Base-by-base conservation (phyloP, 768 basidiomycete species). In the Mycena chlorophos region DNA sequence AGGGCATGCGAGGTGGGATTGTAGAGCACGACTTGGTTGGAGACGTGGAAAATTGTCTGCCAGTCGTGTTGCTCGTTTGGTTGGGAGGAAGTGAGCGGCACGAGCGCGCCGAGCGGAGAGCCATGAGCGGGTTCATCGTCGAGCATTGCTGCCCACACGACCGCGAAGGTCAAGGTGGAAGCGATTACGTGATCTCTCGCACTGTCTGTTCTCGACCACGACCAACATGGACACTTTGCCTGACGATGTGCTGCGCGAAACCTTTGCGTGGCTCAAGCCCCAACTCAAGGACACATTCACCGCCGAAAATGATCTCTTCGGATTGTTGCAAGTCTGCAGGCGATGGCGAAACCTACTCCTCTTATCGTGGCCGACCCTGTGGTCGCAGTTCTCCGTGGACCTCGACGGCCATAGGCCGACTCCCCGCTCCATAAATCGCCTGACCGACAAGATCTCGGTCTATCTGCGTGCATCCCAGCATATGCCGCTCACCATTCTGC, bases 11-110 rank as follows among this genome's bases (percentile, higher is more conserved):
- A 91, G 2, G 81, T 86, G 0, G 92, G 86, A 66, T 94, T 91
- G 73, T 93, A 94, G 6, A 94, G 78, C 16, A 94, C 92, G 30
- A 94, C 86, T 64, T 93, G 90, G 69, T 91, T 89, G 0, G 88
- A 86, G n/a, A 81, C 80, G 43, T 91, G 90, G 17, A 92, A 76
- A 57, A 94, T 91, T 1, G 90, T 86, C 51, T 81, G 87, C 91
- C 91, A 93, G 54, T 84, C 72, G 23, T 58, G 61, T 46, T 62
- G 56, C 26, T 42, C 40, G n/a, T n/a, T n/a, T 20, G 40, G 40
- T 10, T 10, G n/a, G 8, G 54, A 38, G 34, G 64, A 51, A 16
- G 49, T 29, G 45, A 65, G 51, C 38, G 57, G 56, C 14, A 65
- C 37, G 10, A 63, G 43, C 26, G 61, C 62, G 49, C 54, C 53